Percentiles rank a stretch among this genome's conserved stretches.
These are phyloP conservation scores for Herpomyces periplanetae DNA, from an alignment of 2,329 filamentous ascomycete genomes.

Conservation along the genomic window DNA sequence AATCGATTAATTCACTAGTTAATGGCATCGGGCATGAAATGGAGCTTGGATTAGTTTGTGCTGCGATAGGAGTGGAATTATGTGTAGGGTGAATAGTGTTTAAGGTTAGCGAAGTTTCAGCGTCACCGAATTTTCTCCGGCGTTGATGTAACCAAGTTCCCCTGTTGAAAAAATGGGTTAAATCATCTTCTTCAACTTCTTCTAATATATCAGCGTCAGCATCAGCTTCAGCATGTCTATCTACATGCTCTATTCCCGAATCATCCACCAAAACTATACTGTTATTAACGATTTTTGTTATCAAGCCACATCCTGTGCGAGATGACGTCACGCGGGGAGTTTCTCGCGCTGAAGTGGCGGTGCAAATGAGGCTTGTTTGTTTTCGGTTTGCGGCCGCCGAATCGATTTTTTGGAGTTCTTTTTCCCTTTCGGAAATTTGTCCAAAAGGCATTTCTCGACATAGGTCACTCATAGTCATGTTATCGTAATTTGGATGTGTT, in stretches of 20 bases:
- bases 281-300: constrained; percentile 25
- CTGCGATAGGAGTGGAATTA: too few relatives aligned
- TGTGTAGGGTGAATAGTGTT: too few relatives aligned
- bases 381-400: constrained; percentile 12
- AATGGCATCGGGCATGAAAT: too few relatives aligned
- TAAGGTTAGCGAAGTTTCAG: constrained; percentile 11
- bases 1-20: too few relatives aligned
- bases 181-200: constrained; percentile 34
- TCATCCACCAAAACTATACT: constrained; percentile 28
- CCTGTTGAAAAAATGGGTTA: constrained; percentile 27
- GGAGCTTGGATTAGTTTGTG: too few relatives aligned
- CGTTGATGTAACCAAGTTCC: constrained; percentile 24
- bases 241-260: constrained; percentile 16
- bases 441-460: constrained; percentile 27
- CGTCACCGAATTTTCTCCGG: constrained; percentile 10
- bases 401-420: constrained; percentile 27
- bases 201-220: constrained; percentile 15
- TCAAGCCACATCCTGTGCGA: constrained; percentile 10
- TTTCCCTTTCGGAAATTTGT: constrained; percentile 31
- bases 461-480: constrained; percentile 29
- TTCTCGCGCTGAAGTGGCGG: constrained; percentile 4
- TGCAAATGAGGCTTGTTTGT: constrained; percentile 4
- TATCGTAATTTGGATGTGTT: too few relatives aligned
- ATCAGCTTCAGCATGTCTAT: constrained; percentile 22
- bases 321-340: constrained; percentile 4